Base-by-base conservation (phyloP, 2,329 filamentous ascomycete species). In the Monosporascus sp. region DNA sequence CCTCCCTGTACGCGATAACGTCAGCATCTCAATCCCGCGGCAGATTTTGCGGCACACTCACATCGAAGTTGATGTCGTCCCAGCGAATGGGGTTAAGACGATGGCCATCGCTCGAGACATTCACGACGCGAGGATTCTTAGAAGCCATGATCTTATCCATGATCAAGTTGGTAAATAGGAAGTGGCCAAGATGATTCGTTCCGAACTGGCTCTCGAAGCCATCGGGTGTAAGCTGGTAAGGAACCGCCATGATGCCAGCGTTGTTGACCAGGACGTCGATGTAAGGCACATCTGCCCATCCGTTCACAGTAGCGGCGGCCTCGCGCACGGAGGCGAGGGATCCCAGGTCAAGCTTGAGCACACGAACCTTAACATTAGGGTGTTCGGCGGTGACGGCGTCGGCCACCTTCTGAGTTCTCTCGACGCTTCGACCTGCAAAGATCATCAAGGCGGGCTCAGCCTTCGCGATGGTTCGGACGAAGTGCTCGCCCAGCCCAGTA, bases 31-130 rank as follows among this genome's bases (percentile, higher is more conserved):
- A 31, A 31, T 31, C 11, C 11, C 9, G 9, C 27, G 9, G 9
- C 11, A 31, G 27, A 11, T 31, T 11, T 31, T 4, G 27, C 27
- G 11, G 27, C 9, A 14, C 27, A 31, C 27, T 31, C 27, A 31
- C 27, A 14, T 31, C 64, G 52, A 76, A 76, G 20, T 75, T 73
- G 31, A 65, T 69, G 56, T 78, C 74, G 44, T 66, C 64, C 53
- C 71, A 77, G 2, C 72, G 64, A 7, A 78, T 60, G 1, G 71
- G 72, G 3, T 66, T 63, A 9, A 77, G 47, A 6, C 71, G 66
- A 54, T 78, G 69, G 2, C 74, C 75, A 37, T 73, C 63, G 57
- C 74, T 76, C 22, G 68, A 69, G 11, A 79, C 62, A 52, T 69
- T 76, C 11, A 79, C 68, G 3, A 80, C 53, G 0, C 72, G 63